Percentiles rank a stretch among this genome's conserved stretches.
Conservation (phyloP, 495 filamentous ascomycete genomes). For the Pseudotulostoma volvatum region DNA sequence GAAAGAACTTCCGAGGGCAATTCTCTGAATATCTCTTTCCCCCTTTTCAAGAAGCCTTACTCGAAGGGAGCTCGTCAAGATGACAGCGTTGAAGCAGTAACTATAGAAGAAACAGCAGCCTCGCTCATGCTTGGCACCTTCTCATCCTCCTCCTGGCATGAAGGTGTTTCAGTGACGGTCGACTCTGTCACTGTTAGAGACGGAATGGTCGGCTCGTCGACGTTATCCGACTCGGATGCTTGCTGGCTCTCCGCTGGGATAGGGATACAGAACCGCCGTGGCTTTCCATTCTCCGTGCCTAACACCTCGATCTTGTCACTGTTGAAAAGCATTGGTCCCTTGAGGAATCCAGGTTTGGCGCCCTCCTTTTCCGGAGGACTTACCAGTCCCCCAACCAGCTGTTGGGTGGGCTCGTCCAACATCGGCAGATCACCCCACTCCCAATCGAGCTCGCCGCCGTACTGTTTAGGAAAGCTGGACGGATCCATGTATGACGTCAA, state of each 20-base stretch:
- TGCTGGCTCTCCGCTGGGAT: constrained; percentile 6
- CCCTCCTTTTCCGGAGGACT: constrained; percentile 13
- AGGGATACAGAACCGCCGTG: constrained; percentile 18
- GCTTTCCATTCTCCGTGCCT: constrained; percentile 25
- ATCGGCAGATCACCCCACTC: constrained; percentile 55
- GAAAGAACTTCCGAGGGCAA: no score
- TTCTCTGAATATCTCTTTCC: no score
- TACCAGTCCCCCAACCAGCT: constrained; percentile 26
- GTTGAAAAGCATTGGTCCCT: constrained; percentile 28
- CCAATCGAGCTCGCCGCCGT: constrained; percentile 72
- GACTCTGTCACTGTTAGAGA: constrained; percentile 3
- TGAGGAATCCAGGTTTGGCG: constrained; percentile 18
- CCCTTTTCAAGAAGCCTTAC: no score
- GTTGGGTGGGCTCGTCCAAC: constrained; percentile 42
- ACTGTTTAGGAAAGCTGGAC: constrained; percentile 63
- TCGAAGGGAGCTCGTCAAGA: no score
- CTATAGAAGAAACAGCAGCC: no score
- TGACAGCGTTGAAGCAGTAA: no score
- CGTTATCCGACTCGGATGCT: neutral
- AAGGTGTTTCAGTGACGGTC: constrained; percentile 9
- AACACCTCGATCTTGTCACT: constrained; percentile 22
- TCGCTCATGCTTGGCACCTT: no score
- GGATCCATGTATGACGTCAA: constrained; percentile 67
- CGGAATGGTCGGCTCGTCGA: neutral
- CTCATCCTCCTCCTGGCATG: neutral